Base-by-base conservation (phyloP, 768 basidiomycete species). In the Cyclocybe aegerita region DNA sequence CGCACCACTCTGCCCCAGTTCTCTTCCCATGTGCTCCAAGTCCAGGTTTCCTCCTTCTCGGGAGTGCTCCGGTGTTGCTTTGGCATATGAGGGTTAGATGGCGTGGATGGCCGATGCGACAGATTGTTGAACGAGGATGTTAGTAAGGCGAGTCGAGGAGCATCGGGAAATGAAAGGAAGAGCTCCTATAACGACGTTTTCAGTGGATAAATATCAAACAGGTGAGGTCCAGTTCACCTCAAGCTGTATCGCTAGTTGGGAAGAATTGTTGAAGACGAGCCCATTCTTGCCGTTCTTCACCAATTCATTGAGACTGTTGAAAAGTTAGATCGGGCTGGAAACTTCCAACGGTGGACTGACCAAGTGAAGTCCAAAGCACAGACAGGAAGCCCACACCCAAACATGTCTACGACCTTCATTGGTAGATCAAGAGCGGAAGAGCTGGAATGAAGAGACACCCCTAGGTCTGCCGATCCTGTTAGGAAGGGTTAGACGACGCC, bases 361-460 rank as follows among this genome's bases (percentile, higher is more conserved):
- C 92, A 96, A 37, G 76, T 70, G 62, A 96, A 99, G 43, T 85
- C 77, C 3, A 93, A 76, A 0, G 97, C 95, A 54, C 95, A 89
- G 7, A 98, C 97, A 0, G 96, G 96, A 49, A 98, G 74, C 4
- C 88, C 88, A 59, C 95, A 98, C 4, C 97, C 97, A 71, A 98
- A 98, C 96, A 98, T 98, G 66, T 99, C 97, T 6, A 99, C 93
- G 4, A 99, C 85, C 68, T 99, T 99, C 97, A 99, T 99, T 2
- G 97, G 97, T 48, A 99, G 73, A 68, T 99, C 97, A 49, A 94
- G 70, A 1, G 81, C 88, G 2, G 92, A 95, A 0, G 92, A 93
- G 65, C 92, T 95, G 4, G 84, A 82, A 70, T 99, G 97, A 43
- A 99, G 70, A 53, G 85, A 93, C 50, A 98, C 80, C 2, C 97